Conservation (phyloP, 2,329 filamentous ascomycete genomes). For the Talaromyces sp. region DNA sequence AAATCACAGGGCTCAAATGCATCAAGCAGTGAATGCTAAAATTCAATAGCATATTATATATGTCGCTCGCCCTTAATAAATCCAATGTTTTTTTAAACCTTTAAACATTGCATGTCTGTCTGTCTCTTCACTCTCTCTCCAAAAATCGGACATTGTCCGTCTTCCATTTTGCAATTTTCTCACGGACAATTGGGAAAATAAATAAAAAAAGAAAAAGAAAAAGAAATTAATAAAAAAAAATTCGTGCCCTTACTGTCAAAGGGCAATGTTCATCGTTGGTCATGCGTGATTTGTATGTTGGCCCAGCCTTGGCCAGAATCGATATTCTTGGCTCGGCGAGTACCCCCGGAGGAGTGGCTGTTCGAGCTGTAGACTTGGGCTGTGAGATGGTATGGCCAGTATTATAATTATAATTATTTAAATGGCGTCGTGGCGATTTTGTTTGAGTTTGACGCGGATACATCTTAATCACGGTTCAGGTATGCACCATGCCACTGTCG, state of each 20-base stretch:
- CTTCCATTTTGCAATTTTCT: neutral
- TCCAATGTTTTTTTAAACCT: neutral
- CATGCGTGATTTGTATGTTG: neutral
- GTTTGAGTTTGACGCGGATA: neutral
- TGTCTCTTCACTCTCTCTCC: neutral
- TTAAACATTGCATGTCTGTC: neutral
- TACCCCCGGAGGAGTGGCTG: neutral
- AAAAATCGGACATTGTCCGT: neutral
- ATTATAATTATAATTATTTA: neutral
- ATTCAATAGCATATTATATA: neutral
- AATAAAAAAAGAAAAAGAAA: neutral
- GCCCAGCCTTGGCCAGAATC: neutral
- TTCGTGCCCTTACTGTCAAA: neutral
- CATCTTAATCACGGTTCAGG: neutral
- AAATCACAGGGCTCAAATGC: neutral
- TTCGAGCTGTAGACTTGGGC: conserved; percentile 1
- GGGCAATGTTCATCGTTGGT: neutral
- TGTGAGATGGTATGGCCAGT: neutral
- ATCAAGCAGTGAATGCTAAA: neutral
- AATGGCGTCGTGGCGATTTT: neutral
- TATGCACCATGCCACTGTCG: neutral
- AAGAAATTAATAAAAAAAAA: neutral
- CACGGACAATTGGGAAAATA: neutral
- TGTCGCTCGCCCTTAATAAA: neutral
- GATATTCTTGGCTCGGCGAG: neutral